Evolutionary conservation across 305 asterid species (phyloP), one percentile per base, ranked within the genome.

Genomic region (Solanum hybrid): DNA sequence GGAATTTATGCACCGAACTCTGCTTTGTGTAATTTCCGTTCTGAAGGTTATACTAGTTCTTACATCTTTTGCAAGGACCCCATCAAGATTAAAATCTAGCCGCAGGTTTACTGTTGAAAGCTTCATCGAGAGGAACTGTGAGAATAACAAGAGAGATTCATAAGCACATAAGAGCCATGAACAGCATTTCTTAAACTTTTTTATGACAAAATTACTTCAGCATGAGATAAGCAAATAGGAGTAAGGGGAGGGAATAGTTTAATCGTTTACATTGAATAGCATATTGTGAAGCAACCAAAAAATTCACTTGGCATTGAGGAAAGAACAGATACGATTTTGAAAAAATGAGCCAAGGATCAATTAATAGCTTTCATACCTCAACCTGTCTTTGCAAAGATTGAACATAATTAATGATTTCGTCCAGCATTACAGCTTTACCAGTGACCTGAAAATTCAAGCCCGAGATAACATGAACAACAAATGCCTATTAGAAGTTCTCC

Each of bases 401-500:
- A 88, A 97, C 99, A 79, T 97, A 97, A 90, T 97, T 97, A 94
- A 97, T 97, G 92, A 97, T 97, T 93, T 97, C 99, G 68, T 97
- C 99, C 51, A 97, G 96, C 99, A 97, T 97, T 45, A 97, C 98
- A 39, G 99, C 99, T 94, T 97, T 97, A 79, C 99, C 99, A 31
- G 99, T 97, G 79, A 97, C 99, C 99, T 97, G 91, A 65, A 90
- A 76, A 91, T 89, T 65, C 39, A 90, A 41, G 41, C 73, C 32
- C 79, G 12, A n/a, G 65, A 79, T 15, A 32, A 29, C 31, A 32
- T 45, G n/a, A 77, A 61, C 7, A 87, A 33, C 57, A 73, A 89
- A 79, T 38, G 31, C 7, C 45, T 26, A 13, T 83, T 41, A 45
- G 34, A 45, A 41, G 68, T 27, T 17, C 31, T 36, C 24, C 72